These are phyloP conservation scores for Oryza australiensis DNA, from an alignment of 176 grass and related monocot species.

Conservation along the genomic window DNA sequence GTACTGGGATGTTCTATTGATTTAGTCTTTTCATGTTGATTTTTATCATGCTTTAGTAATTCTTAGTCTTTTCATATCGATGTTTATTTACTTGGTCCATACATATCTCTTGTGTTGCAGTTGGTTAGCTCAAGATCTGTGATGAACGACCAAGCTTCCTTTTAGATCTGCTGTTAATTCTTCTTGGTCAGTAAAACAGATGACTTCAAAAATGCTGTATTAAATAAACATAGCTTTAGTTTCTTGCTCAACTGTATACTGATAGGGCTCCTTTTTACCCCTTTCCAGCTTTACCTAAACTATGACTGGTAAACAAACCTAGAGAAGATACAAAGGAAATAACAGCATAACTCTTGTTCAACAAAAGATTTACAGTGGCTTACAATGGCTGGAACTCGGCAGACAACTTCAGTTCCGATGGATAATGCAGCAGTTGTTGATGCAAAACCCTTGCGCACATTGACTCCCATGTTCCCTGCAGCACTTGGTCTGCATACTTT, in stretches of 20 bases:
- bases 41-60: background rate
- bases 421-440: slow-evolving; percentile 57
- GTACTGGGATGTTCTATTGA: background rate
- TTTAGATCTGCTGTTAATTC: background rate
- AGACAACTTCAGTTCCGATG: slow-evolving; percentile 15
- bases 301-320: slow-evolving; percentile 21
- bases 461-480: slow-evolving; percentile 87
- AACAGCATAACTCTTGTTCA: slow-evolving; percentile 1
- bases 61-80: background rate
- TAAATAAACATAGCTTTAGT: background rate
- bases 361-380: background rate
- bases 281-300: slow-evolving; percentile 5
- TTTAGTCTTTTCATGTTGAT: background rate
- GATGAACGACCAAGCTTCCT: background rate
- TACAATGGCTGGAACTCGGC: slow-evolving; percentile 53
- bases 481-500: slow-evolving; percentile 68
- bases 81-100: background rate
- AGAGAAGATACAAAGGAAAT: slow-evolving; percentile 11
- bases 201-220: background rate
- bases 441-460: slow-evolving; percentile 74
- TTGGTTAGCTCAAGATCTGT: slow-evolving; percentile 1
- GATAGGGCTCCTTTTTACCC: background rate
- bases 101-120: background rate
- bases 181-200: background rate
- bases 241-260: slow-evolving; percentile 28